Evolutionary conservation across 2,329 filamentous ascomycete species (phyloP), one percentile per base, ranked within the genome.

Genomic region (Coleophoma crateriformis): DNA sequence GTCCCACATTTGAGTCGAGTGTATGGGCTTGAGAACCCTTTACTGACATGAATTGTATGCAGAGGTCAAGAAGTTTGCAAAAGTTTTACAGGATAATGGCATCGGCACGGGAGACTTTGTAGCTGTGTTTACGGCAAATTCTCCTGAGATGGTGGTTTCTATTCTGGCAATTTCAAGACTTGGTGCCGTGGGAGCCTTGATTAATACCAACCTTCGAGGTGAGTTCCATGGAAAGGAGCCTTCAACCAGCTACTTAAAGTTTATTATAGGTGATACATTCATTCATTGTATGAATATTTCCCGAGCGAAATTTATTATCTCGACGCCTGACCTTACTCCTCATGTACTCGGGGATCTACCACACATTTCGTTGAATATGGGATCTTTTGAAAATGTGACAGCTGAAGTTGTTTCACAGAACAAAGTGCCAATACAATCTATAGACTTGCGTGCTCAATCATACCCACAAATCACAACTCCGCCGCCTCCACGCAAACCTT

Each of bases 201-300:
- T 76, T 22, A 76, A 76, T 54, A 72, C 64, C 11, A 73, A 69
- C 48, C 61, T 76, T 10, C 62, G 72, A 61, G 71, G 72, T 73
- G 65, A 53, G 56, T 52, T 10, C 14, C 39, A 43, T 8, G 12
- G 19, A 41, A 7, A 27, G 8, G 27, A 27, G 27, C 27, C 27
- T 4, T 7, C 3, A 27, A 10, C 27, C 27, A 27, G 27, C 8
- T 27, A 27, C 27, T 27, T 27, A 27, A 4, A 45, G 8, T 32
- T 34, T 14, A 33, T 72, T 70, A 71, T 46, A 44, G 41, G 41
- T 27, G 67, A 70, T 40, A 74, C 72, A 0, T 67, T 75, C 27
- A 58, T 64, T 4, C 71, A 75, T 46, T 75, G 72, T 41, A 62
- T 75, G 20, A 63, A 65, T 32, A 64, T 75, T 11, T 71, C 71